phyloP scores from a whole-genome alignment of 768 basidiomycete genomes.

The Pisolithus orientalis region DNA sequence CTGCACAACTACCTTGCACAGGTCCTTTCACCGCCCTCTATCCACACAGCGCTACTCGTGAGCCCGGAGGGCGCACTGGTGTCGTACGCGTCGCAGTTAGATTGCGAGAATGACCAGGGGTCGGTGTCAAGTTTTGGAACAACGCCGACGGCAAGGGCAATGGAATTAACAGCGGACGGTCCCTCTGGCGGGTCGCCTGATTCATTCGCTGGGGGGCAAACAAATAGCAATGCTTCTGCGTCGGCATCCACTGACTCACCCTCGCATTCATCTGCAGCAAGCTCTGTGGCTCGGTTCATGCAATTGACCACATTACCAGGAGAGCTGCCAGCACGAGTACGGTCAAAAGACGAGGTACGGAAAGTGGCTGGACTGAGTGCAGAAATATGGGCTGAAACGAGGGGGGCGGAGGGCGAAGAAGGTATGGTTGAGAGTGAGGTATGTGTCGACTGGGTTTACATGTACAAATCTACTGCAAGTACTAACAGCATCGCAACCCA shows the following conservation, averaged over 20 bases:
- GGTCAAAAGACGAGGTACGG: conserved; percentile 68
- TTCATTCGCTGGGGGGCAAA: background rate
- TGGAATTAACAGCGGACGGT: background rate
- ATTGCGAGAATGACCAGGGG: conserved; percentile 3
- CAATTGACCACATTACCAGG: background rate
- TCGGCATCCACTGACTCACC: background rate
- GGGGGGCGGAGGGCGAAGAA: conserved; percentile 28
- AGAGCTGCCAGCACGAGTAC: conserved; percentile 10
- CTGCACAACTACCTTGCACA: conserved; percentile 62
- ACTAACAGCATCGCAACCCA: background rate
- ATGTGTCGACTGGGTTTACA: conserved; percentile 10
- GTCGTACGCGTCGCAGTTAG: conserved; percentile 51
- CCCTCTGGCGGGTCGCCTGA: background rate
- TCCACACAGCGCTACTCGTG: conserved; percentile 68
- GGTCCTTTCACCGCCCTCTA: conserved; percentile 48
- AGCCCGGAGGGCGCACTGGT: conserved; percentile 73
- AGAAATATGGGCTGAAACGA: conserved; percentile 76
- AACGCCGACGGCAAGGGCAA: background rate
- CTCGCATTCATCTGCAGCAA: background rate
- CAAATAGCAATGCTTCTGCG: background rate
- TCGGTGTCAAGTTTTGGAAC: background rate
- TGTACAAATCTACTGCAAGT: background rate
- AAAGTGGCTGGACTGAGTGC: conserved; percentile 66
- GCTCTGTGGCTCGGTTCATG: background rate
- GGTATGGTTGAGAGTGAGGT: conserved; percentile 82